phyloP scores from a whole-genome alignment of 2,329 filamentous ascomycete species.

The Colletotrichum navitas region DNA sequence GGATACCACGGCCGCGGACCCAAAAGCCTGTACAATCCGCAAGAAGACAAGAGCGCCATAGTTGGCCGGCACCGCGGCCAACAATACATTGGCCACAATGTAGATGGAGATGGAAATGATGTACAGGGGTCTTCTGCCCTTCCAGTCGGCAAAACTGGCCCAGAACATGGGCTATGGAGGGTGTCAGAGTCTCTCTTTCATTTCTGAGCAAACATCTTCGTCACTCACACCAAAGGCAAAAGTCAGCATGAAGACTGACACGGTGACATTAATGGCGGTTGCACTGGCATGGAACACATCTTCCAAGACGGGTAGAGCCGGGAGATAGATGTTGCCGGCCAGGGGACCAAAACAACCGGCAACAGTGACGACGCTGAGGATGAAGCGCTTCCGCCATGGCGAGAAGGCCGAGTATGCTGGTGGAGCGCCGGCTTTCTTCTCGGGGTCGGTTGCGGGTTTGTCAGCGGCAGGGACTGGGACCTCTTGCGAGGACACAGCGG shows the following conservation, averaged over 20 bases:
- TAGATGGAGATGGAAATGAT: constrained; percentile 55
- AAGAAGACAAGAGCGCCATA: constrained; percentile 54
- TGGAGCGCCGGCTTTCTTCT: constrained; percentile 28
- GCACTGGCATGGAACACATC: constrained; percentile 52
- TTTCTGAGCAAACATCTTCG: not conserved
- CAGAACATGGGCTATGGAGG: constrained; percentile 55
- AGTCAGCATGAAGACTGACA: constrained; percentile 59
- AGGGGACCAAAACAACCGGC: constrained; percentile 59
- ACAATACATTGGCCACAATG: constrained; percentile 54
- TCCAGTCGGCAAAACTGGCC: constrained; percentile 54
- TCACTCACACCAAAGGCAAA: constrained; percentile 55
- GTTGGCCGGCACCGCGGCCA: constrained; percentile 54
- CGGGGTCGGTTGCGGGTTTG: constrained; percentile 39
- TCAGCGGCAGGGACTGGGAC: constrained; percentile 1
- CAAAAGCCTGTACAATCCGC: constrained; percentile 57
- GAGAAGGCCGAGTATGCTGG: constrained; percentile 55
- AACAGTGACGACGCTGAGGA: constrained; percentile 54
- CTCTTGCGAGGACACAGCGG: not conserved
- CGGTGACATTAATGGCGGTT: constrained; percentile 56
- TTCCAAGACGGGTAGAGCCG: constrained; percentile 54
- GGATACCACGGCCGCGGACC: constrained; percentile 56
- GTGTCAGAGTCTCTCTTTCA: not conserved
- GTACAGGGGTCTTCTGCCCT: constrained; percentile 56
- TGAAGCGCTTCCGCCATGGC: constrained; percentile 51
- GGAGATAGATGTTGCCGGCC: constrained; percentile 59